Evolutionary conservation across 495 filamentous ascomycete species (phyloP), one percentile per base, ranked within the genome.

Genomic region (Trichoderma erinaceum): DNA sequence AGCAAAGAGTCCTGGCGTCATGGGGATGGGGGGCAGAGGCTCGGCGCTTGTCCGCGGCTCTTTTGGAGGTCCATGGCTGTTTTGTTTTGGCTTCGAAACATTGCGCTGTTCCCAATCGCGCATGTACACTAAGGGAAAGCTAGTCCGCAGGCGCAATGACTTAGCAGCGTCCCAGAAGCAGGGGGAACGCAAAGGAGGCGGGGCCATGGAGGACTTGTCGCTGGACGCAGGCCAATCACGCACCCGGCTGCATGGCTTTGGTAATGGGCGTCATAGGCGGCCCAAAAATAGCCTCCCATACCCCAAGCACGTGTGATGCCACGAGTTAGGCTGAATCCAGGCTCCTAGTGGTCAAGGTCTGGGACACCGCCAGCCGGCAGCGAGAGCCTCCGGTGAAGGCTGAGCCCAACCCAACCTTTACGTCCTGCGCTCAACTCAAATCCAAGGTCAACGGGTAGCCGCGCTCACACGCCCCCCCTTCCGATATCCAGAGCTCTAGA

Each of bases 1-100:
- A 38, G 35, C 35, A 38, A 38, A 38, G 35, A 48, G 44, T 56
- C 23, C 16, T 12, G 56, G 56, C 56, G 56, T 61, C 23, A 61
- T 61, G 8, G 23, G 23, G 56, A 61, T 61, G 8, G 23, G 21
- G 56, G 25, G 56, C 12, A 12, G 21, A n/a, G 18, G 50, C 11
- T 61, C 56, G 56, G 56, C 56, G 56, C 56, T 61, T 61, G 56
- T 61, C 56, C 56, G 56, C 56, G 56, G 56, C 56, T 61, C 56
- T 61, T 61, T 61, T 61, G 50, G 21, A 56, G 50, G 50, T 21
- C 43, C 50, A 56, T 56, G 16, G 50, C 50, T n/a, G 21, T 38
- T 38, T 38, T 15, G 43, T 46, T 15, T 46, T 46, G 43, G 43
- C 12, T 16, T 15, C 43, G 18, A 52, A 10, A n/a, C 48, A 38